Evolutionary conservation across 2,329 filamentous ascomycete genomes (phyloP).

Genomic region (Colletotrichum neosansevieriae): DNA sequence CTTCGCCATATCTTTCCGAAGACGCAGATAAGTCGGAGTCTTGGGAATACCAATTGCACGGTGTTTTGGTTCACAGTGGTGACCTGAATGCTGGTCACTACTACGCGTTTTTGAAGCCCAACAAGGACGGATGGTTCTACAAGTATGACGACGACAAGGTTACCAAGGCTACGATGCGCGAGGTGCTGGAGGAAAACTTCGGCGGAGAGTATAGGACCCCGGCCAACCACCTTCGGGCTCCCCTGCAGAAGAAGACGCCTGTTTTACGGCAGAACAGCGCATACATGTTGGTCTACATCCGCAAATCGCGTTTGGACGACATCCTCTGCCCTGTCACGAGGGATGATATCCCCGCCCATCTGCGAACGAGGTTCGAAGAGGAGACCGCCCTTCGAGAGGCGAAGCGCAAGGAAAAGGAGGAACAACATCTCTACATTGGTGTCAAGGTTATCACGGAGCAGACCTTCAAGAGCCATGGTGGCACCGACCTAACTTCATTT

Average conservation of each 20-base stretch:
- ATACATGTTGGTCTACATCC: conserved; percentile 99
- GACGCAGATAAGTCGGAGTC: conserved; percentile 89
- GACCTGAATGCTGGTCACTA: conserved; percentile 98
- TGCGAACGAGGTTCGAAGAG: conserved; percentile 78
- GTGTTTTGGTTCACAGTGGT: conserved; percentile 95
- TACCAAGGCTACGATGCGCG: conserved; percentile 90
- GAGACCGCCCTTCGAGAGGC: conserved; percentile 83
- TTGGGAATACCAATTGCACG: conserved; percentile 93
- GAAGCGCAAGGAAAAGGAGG: conserved; percentile 87
- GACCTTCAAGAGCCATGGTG: conserved; percentile 83
- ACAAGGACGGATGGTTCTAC: conserved; percentile 94
- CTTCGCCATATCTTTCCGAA: conserved; percentile 86
- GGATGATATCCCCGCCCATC: conserved; percentile 83
- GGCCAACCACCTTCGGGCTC: conserved; percentile 56
- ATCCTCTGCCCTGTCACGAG: conserved; percentile 82
- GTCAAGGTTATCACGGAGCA: conserved; percentile 85
- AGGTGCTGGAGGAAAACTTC: conserved; percentile 96
- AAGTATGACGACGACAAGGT: conserved; percentile 98
- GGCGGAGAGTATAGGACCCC: conserved; percentile 82
- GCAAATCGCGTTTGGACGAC: conserved; percentile 85
- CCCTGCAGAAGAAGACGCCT: conserved; percentile 67
- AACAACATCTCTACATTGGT: conserved; percentile 92
- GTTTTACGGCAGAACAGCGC: conserved; percentile 82
- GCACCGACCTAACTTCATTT: conserved; percentile 83
- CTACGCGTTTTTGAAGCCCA: conserved; percentile 95